Evolutionary conservation across 164 flowering plant genomes (phyloP).

Genomic region (Magnolia officinalis): DNA sequence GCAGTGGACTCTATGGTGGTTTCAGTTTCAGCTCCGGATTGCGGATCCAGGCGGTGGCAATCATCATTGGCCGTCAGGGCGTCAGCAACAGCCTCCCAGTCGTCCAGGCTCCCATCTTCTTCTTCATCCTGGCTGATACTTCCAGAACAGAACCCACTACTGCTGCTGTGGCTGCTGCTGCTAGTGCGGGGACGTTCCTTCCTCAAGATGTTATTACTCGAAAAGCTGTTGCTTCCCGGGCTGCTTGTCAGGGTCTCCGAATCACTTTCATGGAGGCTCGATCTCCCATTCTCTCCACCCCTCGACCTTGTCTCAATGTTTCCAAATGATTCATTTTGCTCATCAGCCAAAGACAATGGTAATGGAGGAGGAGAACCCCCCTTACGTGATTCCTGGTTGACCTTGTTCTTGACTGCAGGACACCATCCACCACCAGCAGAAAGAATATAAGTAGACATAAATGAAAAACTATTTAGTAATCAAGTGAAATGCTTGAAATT

Average conservation of each 20-base stretch:
- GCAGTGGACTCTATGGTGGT: not conserved
- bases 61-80: conserved; percentile 61
- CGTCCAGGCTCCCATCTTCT: conserved; percentile 62
- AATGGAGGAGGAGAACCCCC: conserved; percentile 18
- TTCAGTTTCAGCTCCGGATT: conserved; percentile 16
- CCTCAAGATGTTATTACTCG: conserved; percentile 36
- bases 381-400: conserved; percentile 37
- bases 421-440: not conserved
- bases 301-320: conserved; percentile 33
- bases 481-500: no score
- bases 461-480: no score
- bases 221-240: conserved; percentile 31
- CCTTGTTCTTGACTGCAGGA: conserved; percentile 39
- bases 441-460: not conserved
- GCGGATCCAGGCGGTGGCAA: conserved; percentile 21
- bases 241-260: conserved; percentile 50
- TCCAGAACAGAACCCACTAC: conserved; percentile 49
- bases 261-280: conserved; percentile 43
- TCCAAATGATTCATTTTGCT: conserved; percentile 19
- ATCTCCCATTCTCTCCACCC: conserved; percentile 28
- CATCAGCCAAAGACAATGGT: conserved; percentile 14
- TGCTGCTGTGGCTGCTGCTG: conserved; percentile 39
- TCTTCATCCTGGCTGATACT: conserved; percentile 56
- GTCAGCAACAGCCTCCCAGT: conserved; percentile 54
- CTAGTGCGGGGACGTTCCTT: conserved; percentile 47